Conservation (phyloP, 257 asterid genomes). For the Avicennia marina region DNA sequence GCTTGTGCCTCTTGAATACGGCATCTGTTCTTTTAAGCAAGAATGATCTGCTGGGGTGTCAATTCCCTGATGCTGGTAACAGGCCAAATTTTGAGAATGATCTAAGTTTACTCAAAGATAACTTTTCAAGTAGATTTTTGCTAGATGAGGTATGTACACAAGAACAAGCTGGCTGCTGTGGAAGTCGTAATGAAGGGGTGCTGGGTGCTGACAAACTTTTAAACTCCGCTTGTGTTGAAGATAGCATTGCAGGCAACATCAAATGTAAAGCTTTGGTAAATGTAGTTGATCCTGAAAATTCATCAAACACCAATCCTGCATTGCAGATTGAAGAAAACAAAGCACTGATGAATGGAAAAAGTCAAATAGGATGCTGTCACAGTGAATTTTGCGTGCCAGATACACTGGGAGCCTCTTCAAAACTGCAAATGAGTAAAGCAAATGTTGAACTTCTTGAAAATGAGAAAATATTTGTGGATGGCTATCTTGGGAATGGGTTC, state of each 20-base stretch:
- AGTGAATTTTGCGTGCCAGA: slow-evolving; percentile 36
- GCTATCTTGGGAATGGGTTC: slow-evolving; percentile 77
- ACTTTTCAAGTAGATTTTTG: slow-evolving; percentile 11
- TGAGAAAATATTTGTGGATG: slow-evolving; percentile 53
- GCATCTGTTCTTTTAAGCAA: slow-evolving; percentile 59
- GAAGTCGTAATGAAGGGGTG: slow-evolving; percentile 11
- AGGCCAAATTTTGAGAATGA: slow-evolving; percentile 19
- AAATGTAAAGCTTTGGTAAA: slow-evolving; percentile 21
- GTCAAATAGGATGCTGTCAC: slow-evolving; percentile 13
- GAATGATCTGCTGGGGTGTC: slow-evolving; percentile 59
- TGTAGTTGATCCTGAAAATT: slow-evolving; percentile 24
- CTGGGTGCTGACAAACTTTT: slow-evolving; percentile 5
- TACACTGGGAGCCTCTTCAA: slow-evolving; percentile 22
- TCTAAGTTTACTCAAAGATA: slow-evolving; percentile 13
- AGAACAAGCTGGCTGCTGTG: slow-evolving; percentile 9
- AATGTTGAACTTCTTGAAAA: slow-evolving; percentile 49
- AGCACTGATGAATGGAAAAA: slow-evolving; percentile 14
- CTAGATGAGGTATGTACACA: slow-evolving; percentile 18
- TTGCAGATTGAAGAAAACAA: slow-evolving; percentile 31
- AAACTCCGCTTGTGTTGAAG: slow-evolving; percentile 11
- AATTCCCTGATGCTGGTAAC: slow-evolving; percentile 29
- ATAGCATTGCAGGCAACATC: slow-evolving; percentile 5
- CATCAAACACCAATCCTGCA: slow-evolving; percentile 27
- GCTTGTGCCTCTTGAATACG: slow-evolving; percentile 65
- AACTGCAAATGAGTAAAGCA: slow-evolving; percentile 24